Base-by-base conservation (phyloP, 768 basidiomycete species). In the Naganishia onofrii region DNA sequence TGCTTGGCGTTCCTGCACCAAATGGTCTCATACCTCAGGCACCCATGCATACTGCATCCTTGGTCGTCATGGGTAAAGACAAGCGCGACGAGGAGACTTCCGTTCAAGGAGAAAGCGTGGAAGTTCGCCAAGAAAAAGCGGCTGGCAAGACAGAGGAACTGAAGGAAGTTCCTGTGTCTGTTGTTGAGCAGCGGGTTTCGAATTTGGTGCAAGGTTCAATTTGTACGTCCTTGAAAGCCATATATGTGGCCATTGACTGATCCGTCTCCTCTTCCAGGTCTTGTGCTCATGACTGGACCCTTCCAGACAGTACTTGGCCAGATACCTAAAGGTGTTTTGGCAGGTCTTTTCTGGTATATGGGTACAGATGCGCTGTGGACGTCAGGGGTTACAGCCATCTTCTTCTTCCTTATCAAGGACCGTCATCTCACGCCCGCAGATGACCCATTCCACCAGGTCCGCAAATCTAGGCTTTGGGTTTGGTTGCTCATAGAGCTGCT, bases 271-370 rank as follows among this genome's bases (percentile, higher is more conserved):
- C 53, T 75, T 52, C 3, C 55, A 79, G 78, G 77, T 76, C 85
- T 96, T 8, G 87, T 92, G 21, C 84, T 93, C 26, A 86, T 96
- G 71, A 88, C 87, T 0, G 86, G 88, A 0, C 93, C 93, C 0
- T 90, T 96, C 78, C 79, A 96, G 54, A 89, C 90, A 74, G 84
- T 94, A 28, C 81, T 95, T 31, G 84, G 85, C 44, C 83, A 92
- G 70, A 90, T 96, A 69, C 92, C 93, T 0, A 84, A 91, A 78
- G 89, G 85, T 77, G 76, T 75, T 15, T 84, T 94, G 26, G 91
- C 91, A 17, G 92, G 92, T 1, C 83, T 93, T 21, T 95, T 95
- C 69, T 93, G 92, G 92, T 93, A 88, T 78, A 95, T 97, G 91
- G 93, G 93, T 17, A 85, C 85, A 38, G 90, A 90, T 68, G 90